Evolutionary conservation across 176 grass and related monocot species (phyloP).

Genomic region (Oryza coarctata): DNA sequence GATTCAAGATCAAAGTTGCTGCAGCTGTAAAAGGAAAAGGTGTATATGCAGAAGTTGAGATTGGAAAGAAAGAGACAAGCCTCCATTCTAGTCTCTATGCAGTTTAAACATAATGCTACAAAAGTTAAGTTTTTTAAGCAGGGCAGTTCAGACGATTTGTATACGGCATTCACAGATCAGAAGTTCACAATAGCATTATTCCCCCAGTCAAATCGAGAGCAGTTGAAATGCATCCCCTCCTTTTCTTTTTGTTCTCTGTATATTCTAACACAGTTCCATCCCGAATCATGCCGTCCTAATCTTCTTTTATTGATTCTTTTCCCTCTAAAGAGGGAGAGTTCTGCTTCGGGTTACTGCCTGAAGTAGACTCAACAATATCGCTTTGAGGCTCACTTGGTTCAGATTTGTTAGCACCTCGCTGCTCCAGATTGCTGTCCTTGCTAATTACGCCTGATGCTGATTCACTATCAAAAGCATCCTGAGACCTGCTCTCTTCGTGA

Average conservation of each 20-base stretch:
- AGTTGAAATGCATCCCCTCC: slow-evolving; percentile 21
- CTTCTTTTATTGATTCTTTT: slow-evolving; percentile 25
- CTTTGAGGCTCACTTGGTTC: slow-evolving; percentile 19
- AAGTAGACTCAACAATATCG: slow-evolving; percentile 16
- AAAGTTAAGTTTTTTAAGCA: slow-evolving; percentile 26
- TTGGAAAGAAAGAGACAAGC: slow-evolving; percentile 5
- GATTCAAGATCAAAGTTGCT: slow-evolving; percentile 10
- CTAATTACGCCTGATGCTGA: slow-evolving; percentile 12
- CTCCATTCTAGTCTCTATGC: slow-evolving; percentile 42
- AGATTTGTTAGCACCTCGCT: slow-evolving; percentile 21
- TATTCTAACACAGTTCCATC: slow-evolving; percentile 34
- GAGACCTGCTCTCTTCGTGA: slow-evolving; percentile 16
- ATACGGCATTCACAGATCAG: slow-evolving; percentile 22
- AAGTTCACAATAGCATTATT: slow-evolving; percentile 9
- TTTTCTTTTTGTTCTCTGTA: slow-evolving; percentile 32
- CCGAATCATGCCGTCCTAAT: slow-evolving; percentile 28
- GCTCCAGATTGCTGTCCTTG: slow-evolving; percentile 24
- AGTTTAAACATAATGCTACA: slow-evolving; percentile 34
- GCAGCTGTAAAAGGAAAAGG: neutral
- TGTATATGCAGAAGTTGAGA: neutral
- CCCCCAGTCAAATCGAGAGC: slow-evolving; percentile 24
- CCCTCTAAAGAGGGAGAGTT: slow-evolving; percentile 34
- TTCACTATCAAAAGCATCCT: neutral
- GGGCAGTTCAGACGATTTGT: slow-evolving; percentile 35
- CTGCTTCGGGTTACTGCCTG: slow-evolving; percentile 27